These are phyloP conservation scores for Pythium dissotocum DNA, from an alignment of 352 stramenopile genomes.

Conservation along the genomic window DNA sequence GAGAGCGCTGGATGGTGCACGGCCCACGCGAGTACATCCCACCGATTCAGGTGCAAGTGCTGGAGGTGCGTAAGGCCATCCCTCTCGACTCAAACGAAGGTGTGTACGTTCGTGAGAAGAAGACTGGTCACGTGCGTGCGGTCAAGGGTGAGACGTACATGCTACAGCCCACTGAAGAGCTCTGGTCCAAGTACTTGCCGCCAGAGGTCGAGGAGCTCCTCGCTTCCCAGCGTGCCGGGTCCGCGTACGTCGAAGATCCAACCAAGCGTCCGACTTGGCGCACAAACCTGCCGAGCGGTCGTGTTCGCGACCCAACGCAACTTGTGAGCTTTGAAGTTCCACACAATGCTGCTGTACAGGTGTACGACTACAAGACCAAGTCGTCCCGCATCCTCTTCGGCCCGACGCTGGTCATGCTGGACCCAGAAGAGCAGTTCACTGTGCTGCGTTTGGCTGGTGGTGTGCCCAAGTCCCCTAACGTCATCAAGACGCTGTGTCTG, in stretches of 20 bases:
- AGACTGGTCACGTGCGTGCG: conserved; percentile 69
- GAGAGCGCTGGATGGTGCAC: conserved; percentile 83
- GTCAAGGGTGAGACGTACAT: conserved; percentile 83
- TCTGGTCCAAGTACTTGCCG: conserved; percentile 68
- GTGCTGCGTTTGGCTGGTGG: conserved; percentile 67
- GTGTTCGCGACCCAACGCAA: conserved; percentile 53
- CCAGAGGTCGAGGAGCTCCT: conserved; percentile 71
- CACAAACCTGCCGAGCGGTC: neutral
- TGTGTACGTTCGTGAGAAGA: conserved; percentile 80
- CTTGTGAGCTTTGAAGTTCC: conserved; percentile 82
- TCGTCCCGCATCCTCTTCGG: conserved; percentile 82
- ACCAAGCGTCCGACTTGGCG: conserved; percentile 16
- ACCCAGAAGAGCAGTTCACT: conserved; percentile 82
- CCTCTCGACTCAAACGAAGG: conserved; percentile 79
- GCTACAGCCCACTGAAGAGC: conserved; percentile 74
- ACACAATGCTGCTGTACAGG: conserved; percentile 79
- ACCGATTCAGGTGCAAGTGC: conserved; percentile 70
- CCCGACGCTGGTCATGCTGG: conserved; percentile 77
- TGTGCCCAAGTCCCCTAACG: conserved; percentile 74
- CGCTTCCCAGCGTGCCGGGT: conserved; percentile 49
- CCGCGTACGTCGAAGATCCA: conserved; percentile 62
- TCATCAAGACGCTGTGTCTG: conserved; percentile 77
- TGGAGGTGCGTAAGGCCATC: conserved; percentile 77
- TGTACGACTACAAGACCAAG: conserved; percentile 86
- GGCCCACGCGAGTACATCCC: conserved; percentile 79